Evolutionary conservation across 2,329 filamentous ascomycete species (phyloP), one percentile per base, ranked within the genome.

Genomic region (Colletotrichum theobromicola): DNA sequence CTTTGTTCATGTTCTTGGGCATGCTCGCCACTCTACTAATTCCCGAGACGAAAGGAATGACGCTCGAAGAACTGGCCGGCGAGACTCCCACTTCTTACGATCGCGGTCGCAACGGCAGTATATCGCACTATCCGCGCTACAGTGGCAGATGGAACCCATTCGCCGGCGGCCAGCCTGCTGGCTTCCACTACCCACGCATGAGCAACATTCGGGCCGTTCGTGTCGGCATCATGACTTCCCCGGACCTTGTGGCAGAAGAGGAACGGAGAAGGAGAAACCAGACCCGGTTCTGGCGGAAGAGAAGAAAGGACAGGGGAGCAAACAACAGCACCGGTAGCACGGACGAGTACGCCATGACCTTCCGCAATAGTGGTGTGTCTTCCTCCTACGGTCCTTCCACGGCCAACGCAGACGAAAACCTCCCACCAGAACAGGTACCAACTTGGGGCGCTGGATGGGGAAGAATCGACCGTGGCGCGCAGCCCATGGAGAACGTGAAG

Each of bases 1-100:
- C 93, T 0, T 87, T 95, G 12, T 95, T 96, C 86, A 96, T 95
- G 94, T 87, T 96, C 7, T 88, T 90, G 66, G 94, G 94, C 42
- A 89, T 90, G 61, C 83, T 94, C 61, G 91, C 91, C 4, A 92
- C 92, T 2, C 85, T 95, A 5, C 84, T 96, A n/a, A 92, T 96
- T 26, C 94, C 94, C 0, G 94, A 95, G 84, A 95, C 93, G 0
- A 95, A 93, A 85, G 89, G 93, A 2, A 88, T 91, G 81, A 95
- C 94, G 0, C 86, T 97, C 55, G 94, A 95, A 80, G 90, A 93
- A 76, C 84, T 95, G 18, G 89, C 92, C 2, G 93, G 92, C 12
- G 93, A 95, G 81, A 86, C 90, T 4, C 89, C 91, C 3, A 92
- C 91, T 24, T 92, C 86, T 34, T 89, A 89, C 77, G 88, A 90